Percentiles rank a stretch among this genome's conserved stretches.
Evolutionary conservation across 257 asterid genomes (phyloP).

Genomic region (Gentiana dahurica): DNA sequence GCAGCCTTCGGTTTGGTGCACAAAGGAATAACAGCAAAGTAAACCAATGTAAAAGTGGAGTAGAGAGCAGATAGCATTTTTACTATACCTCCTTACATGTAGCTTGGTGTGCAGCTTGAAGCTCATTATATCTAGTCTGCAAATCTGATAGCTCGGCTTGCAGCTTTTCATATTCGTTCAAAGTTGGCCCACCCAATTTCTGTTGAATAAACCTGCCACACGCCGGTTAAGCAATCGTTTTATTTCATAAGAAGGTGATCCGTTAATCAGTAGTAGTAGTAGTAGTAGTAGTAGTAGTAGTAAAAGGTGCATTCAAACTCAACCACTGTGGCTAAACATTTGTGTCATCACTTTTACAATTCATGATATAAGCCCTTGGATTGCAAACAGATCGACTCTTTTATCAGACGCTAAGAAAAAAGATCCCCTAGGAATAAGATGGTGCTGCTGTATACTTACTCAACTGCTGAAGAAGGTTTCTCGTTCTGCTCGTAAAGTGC

Average conservation of each 20-base stretch:
- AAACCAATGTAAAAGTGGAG: background rate
- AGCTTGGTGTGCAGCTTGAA: slow-evolving; percentile 54
- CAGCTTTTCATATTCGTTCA: slow-evolving; percentile 75
- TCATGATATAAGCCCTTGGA: too few relatives aligned
- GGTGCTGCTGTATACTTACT: slow-evolving; percentile 38
- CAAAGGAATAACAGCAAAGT: background rate
- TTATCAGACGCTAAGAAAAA: too few relatives aligned
- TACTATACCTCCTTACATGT: slow-evolving; percentile 58
- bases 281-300: too few relatives aligned
- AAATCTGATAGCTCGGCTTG: slow-evolving; percentile 64
- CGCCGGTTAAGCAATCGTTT: slow-evolving; percentile 1
- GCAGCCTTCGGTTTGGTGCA: too few relatives aligned
- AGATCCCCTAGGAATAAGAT: too few relatives aligned
- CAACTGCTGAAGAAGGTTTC: slow-evolving; percentile 83
- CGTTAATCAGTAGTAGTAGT: too few relatives aligned
- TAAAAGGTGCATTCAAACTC: too few relatives aligned
- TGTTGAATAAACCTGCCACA: slow-evolving; percentile 74
- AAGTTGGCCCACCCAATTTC: slow-evolving; percentile 78
- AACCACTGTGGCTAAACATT: too few relatives aligned
- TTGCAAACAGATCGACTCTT: too few relatives aligned
- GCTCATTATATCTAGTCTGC: slow-evolving; percentile 50
- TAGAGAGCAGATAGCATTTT: too few relatives aligned
- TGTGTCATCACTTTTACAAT: too few relatives aligned
- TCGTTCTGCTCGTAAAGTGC: slow-evolving; percentile 88
- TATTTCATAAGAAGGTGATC: too few relatives aligned